phyloP scores from a whole-genome alignment of 345 rosid species.

The Cochlearia excelsa region DNA sequence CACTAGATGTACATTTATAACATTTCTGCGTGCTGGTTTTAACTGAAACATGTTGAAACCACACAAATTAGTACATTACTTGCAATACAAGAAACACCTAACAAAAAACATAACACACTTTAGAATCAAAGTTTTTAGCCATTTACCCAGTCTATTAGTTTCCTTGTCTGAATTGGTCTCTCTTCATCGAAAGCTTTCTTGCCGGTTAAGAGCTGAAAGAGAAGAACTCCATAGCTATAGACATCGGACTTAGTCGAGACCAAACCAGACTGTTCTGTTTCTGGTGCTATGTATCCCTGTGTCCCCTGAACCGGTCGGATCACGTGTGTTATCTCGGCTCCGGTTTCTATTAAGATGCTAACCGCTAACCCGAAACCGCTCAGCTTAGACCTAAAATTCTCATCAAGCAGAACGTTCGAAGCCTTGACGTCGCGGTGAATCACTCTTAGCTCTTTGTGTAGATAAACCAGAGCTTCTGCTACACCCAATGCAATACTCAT shows the following conservation, averaged over 20 bases:
- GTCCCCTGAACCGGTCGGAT: conserved; percentile 67
- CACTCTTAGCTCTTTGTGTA: conserved; percentile 51
- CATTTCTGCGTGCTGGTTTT: not conserved
- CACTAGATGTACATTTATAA: not conserved
- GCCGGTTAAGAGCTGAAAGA: conserved; percentile 65
- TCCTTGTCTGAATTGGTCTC: conserved; percentile 26
- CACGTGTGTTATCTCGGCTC: conserved; percentile 44
- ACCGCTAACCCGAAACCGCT: conserved; percentile 64
- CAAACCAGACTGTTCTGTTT: conserved; percentile 39
- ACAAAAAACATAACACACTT: not conserved
- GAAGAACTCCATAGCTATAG: conserved; percentile 73
- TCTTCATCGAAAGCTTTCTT: conserved; percentile 44
- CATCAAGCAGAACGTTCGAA: conserved; percentile 60
- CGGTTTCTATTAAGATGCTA: conserved; percentile 33
- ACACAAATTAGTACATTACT: not conserved
- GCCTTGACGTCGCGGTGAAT: conserved; percentile 68
- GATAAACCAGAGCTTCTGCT: conserved; percentile 57
- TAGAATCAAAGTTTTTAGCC: not conserved
- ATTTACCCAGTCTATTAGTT: conserved; percentile 14
- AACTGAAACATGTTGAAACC: not conserved
- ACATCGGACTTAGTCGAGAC: conserved; percentile 65
- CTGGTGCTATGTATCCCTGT: conserved; percentile 49
- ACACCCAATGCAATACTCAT: conserved; percentile 72
- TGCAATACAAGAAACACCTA: not conserved
- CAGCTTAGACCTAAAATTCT: conserved; percentile 36